A percentile compares a stretch with the other conserved stretches of the same genome.
These are phyloP conservation scores for Asterionellopsis glacialis DNA, from an alignment of 108 stramenopile species.

Conservation along the genomic window DNA sequence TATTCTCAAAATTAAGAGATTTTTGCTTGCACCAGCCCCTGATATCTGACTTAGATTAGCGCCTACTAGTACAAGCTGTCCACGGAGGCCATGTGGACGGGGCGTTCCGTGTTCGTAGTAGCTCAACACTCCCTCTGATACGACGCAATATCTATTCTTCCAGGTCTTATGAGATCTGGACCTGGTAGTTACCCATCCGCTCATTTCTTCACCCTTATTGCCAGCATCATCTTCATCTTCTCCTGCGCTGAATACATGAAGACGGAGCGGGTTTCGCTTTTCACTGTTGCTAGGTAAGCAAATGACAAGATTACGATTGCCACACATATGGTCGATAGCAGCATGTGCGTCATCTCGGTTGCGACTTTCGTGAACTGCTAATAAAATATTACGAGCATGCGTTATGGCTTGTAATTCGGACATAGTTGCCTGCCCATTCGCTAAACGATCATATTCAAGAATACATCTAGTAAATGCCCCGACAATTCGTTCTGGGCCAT, in stretches of 20 bases:
- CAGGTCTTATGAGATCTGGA: conserved; percentile 34
- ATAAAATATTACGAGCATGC: conserved; percentile 70
- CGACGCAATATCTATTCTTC: conserved; percentile 56
- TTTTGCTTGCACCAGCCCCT: conserved; percentile 15
- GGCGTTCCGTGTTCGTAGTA: conserved; percentile 63
- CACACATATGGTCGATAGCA: conserved; percentile 60
- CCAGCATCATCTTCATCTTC: conserved; percentile 9
- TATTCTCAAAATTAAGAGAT: conserved; percentile 43
- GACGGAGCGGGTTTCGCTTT: not conserved
- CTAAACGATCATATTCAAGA: conserved; percentile 31
- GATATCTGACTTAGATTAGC: conserved; percentile 14
- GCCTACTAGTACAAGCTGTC: conserved; percentile 18
- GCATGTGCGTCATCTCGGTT: conserved; percentile 79
- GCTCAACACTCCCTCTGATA: conserved; percentile 55
- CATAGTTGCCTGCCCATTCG: not conserved
- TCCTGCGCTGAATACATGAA: conserved; percentile 11
- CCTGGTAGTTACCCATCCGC: conserved; percentile 65
- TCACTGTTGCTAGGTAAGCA: conserved; percentile 32
- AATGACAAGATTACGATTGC: conserved; percentile 64
- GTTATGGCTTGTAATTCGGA: conserved; percentile 61
- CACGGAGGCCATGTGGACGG: conserved; percentile 48
- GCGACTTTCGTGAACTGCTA: conserved; percentile 65
- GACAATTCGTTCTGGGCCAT: conserved; percentile 71
- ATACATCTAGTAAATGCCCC: conserved; percentile 65
- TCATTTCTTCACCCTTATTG: conserved; percentile 17